Evolutionary conservation across 2,329 filamentous ascomycete genomes (phyloP), one percentile per base, ranked within the genome.

Genomic region (Apiospora phragmitis): DNA sequence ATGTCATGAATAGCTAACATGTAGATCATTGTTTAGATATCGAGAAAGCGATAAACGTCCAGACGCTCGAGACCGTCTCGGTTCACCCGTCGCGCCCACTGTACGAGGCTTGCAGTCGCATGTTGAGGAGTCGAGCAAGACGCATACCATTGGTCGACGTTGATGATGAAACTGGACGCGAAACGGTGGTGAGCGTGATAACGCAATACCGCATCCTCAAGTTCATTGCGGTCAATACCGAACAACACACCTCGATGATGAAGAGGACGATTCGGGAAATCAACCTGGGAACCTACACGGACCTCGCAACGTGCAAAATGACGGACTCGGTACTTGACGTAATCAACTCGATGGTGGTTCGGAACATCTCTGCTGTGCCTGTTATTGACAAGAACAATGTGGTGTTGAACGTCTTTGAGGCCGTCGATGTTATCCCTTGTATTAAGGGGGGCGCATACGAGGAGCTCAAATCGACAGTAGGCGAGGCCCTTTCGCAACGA

Each of bases 161-260:
- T 74, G 96, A 99, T 79, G 95, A 97, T 79, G 96, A 99, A 82
- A 99, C 96, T 2, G 91, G 93, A 70, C 90, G 94, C 73, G 91
- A 96, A 78, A 96, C 95, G 83, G 94, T 99, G 24, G 93, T 99
- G 72, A 98, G 94, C 77, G 96, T 99, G 72, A 93, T 99, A 71
- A 99, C 96, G 0, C 96, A 99, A 81, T 99, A 99, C 82, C 93
- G 97, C 71, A 98, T 99, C 76, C 89, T 99, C 74, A 99, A 99
- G 81, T 99, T 99, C 81, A 97, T 99, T 73, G 95, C 96, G 14
- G 95, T 99, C 82, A 99, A 99, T 82, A 90, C 89, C 76, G 89
- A 91, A 77, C 91, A 92, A 76, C 93, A 97, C 79, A 98, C 95
- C 5, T 92, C 97, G 76, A 89, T 94, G 79, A 84, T 99, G 72